Evolutionary conservation across 1,284 basidiomycete species (phyloP).

Genomic region (Volvariella surrecta): DNA sequence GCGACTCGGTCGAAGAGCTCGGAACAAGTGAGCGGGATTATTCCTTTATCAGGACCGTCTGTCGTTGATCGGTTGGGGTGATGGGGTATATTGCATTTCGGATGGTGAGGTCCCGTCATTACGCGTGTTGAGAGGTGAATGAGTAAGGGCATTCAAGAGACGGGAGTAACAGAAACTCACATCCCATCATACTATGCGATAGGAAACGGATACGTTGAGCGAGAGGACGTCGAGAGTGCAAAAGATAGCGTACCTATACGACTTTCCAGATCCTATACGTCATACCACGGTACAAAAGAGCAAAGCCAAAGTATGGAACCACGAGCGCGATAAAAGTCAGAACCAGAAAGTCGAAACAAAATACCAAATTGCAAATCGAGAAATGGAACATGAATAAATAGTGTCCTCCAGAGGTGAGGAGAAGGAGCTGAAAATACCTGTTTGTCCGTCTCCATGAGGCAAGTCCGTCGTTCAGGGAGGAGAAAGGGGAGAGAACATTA

Average conservation of each 20-base stretch:
- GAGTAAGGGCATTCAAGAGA: slow-evolving; percentile 4
- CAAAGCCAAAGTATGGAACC: no score
- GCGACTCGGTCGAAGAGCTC: slow-evolving; percentile 86
- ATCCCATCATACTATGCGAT: slow-evolving; percentile 88
- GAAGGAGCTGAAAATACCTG: slow-evolving; percentile 43
- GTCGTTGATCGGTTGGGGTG: slow-evolving; percentile 1
- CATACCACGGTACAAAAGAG: no score
- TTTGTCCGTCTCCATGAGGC: slow-evolving; percentile 64
- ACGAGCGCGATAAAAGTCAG: no score
- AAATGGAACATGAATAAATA: no score
- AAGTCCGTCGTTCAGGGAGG: background rate
- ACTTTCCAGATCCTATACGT: slow-evolving; percentile 75
- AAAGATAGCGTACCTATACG: slow-evolving; percentile 59
- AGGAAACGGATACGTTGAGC: no score
- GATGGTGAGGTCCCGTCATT: no score
- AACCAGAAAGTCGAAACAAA: no score
- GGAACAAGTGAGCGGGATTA: slow-evolving; percentile 92
- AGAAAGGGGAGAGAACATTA: background rate
- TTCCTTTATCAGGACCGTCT: slow-evolving; percentile 96
- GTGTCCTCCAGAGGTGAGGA: no score
- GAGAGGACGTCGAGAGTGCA: slow-evolving; percentile 10
- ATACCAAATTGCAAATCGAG: no score
- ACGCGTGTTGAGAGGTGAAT: no score
- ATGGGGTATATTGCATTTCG: no score
- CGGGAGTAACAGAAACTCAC: slow-evolving; percentile 42